Base-by-base conservation (phyloP, 352 stramenopile species). In the Elongisporangium senticosum region DNA sequence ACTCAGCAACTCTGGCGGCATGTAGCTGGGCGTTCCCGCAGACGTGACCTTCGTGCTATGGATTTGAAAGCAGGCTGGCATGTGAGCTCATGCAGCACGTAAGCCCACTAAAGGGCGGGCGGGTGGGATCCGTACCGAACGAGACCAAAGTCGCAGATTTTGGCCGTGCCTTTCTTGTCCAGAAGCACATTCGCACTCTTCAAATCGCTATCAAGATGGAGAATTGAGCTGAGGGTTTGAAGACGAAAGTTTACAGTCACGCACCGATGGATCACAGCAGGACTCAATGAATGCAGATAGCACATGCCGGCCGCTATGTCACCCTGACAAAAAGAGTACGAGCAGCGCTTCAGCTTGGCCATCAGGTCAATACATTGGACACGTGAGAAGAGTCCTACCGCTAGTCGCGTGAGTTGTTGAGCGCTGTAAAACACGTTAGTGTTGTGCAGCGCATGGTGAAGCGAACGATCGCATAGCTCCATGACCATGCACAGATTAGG, bases 81-180 rank as follows among this genome's bases (percentile, higher is more conserved):
- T 53, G 55, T 23, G 37, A 33, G 53, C 11, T 15, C 21, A 43
- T 10, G 0, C 28, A 22, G 17, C 20, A 53, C 2, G 10, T 15
- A 28, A 23, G 17, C 5, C 2, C 7, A n/a, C 10, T 1, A 43
- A 51, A 6, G 13, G 7, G 14, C 1, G n/a, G n/a, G n/a, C 7
- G 50, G 7, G 56, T 10, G 23, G 39, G n/a, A 53, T 28, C 19
- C 63, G 37, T 64, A 90, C 76, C 78, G 67, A 0, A 91, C 82
- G 28, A 93, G 81, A 4, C 91, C 92, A 71, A 98, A 98, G 62
- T 98, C 93, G 57, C 91, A 98, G 17, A 98, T 65, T 58, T 98
- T 98, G 4, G 87, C 74, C 24, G 68, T 62, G 20, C 85, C 82
- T 59, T 79, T 77, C 7, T 53, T 71, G 33, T 91, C 74, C 14